These are phyloP conservation scores for Ilyonectria destructans DNA, from an alignment of 2,329 filamentous ascomycete species.

Conservation along the genomic window DNA sequence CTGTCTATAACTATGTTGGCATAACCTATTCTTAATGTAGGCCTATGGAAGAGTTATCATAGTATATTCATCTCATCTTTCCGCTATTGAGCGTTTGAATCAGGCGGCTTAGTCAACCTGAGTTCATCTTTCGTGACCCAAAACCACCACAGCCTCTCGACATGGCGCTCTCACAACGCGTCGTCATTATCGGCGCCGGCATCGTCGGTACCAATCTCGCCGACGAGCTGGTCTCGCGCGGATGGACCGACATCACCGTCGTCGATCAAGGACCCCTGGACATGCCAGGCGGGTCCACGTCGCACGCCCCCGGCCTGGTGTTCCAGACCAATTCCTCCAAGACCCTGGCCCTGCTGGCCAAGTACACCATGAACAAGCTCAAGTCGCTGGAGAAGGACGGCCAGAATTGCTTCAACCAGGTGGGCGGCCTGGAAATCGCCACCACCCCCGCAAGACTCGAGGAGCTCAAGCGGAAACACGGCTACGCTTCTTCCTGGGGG, in stretches of 20 bases:
- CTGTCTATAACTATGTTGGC: not conserved
- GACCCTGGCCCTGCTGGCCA: constrained; percentile 72
- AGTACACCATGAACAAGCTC: constrained; percentile 75
- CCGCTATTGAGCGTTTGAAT: not conserved
- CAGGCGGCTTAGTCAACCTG: not conserved
- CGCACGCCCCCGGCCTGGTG: constrained; percentile 76
- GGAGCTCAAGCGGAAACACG: constrained; percentile 75
- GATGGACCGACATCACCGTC: constrained; percentile 77
- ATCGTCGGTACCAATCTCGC: constrained; percentile 77
- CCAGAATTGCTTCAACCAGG: constrained; percentile 71
- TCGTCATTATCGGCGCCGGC: constrained; percentile 75
- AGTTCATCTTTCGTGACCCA: no score
- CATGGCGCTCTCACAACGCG: constrained; percentile 55
- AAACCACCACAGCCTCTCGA: not conserved
- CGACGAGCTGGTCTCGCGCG: constrained; percentile 74
- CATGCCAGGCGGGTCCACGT: constrained; percentile 77
- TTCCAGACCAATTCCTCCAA: constrained; percentile 75
- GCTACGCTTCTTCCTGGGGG: constrained; percentile 74
- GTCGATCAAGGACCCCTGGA: constrained; percentile 75
- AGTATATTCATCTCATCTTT: not conserved
- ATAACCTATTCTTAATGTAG: not conserved
- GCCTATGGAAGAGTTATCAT: no score
- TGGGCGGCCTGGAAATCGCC: constrained; percentile 75
- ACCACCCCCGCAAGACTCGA: constrained; percentile 72
- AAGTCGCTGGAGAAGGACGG: constrained; percentile 61